Evolutionary conservation across 2,329 filamentous ascomycete species (phyloP), one percentile per base, ranked within the genome.

Genomic region (Metarhizium sp.): DNA sequence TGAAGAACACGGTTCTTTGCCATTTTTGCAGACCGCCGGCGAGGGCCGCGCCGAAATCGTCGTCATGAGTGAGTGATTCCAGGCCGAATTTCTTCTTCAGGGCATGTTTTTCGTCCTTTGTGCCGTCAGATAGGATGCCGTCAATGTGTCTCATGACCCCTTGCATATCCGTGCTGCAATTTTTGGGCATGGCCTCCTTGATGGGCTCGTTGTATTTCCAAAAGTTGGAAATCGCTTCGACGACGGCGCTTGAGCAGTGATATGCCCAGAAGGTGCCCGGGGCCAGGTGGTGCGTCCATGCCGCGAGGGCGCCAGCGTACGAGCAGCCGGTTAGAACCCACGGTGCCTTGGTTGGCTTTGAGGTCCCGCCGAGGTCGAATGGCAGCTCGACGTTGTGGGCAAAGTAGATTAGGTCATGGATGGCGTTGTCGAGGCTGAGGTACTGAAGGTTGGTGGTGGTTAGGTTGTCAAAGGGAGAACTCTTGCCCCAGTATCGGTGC

Each of bases 291-390:
- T 88, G 81, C 50, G 90, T 69, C 66, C 92, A 88, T 0, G 88
- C 87, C 10, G 84, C 84, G 59, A 90, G 85, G 0, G 84, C 85
- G 11, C 89, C 89, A 1, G 88, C 10, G 66, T 94, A 94, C 0
- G 85, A 90, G 6, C 88, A 88, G 5, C 90, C 90, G 58, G 91
- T 90, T 0, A 81, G 81, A 54, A 92, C 83, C 73, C 86, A 92
- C 0, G 88, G 79, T 0, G 82, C 32, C 84, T 76, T 78, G 2
- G 80, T 75, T 0, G 87, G 80, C 1, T 78, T 87, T 49, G 90
- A 71, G 59, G 87, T 78, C 25, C 78, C 66, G 57, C 85, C 70
- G 62, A 84, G 80, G n/a, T 90, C 71, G 0, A 88, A 87, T 0
- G 80, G 75, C 56, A 90, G 89, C 47, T 81, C 75, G 52, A 90